Conservation (phyloP, 2,329 filamentous ascomycete species). For the Aspergillus calidoustus region DNA sequence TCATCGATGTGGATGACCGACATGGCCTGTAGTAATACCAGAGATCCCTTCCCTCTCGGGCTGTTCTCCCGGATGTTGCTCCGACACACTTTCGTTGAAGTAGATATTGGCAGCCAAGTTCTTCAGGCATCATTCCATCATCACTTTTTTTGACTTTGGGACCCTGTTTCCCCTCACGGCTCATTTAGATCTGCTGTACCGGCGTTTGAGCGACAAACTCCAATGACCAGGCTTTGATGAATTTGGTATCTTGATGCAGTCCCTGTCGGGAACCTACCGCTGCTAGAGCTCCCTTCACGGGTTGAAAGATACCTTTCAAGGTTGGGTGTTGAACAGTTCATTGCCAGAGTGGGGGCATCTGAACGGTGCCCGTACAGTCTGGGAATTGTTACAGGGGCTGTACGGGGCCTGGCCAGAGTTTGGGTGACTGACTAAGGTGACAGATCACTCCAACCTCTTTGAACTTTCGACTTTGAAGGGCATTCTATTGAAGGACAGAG, state of each 20-base stretch:
- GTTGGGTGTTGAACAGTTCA: slow-evolving; percentile 8
- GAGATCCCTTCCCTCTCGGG: not conserved
- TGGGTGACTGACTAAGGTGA: slow-evolving; percentile 4
- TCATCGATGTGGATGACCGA: not conserved
- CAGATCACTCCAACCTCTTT: slow-evolving; percentile 6
- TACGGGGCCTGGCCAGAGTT: slow-evolving; percentile 11
- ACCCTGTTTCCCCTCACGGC: not conserved
- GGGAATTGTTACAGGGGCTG: slow-evolving; percentile 13
- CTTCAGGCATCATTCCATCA: slow-evolving; percentile 19
- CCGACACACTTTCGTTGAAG: not conserved
- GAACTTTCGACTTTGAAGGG: slow-evolving; percentile 3
- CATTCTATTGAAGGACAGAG: not conserved
- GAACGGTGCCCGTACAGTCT: slow-evolving; percentile 11
- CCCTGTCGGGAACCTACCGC: not conserved
- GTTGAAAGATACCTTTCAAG: not conserved
- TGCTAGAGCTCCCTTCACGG: not conserved
- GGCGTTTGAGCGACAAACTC: not conserved
- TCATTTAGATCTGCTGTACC: not conserved
- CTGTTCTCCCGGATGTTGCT: not conserved
- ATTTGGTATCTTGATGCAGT: not conserved
- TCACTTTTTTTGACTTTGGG: not conserved
- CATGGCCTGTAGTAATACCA: not conserved
- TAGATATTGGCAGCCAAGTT: slow-evolving; percentile 16
- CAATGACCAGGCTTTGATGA: not conserved
- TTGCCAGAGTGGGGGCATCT: slow-evolving; percentile 1